Base-by-base conservation (phyloP, 148 eudicot genomes). In the Camellia granthamiana region DNA sequence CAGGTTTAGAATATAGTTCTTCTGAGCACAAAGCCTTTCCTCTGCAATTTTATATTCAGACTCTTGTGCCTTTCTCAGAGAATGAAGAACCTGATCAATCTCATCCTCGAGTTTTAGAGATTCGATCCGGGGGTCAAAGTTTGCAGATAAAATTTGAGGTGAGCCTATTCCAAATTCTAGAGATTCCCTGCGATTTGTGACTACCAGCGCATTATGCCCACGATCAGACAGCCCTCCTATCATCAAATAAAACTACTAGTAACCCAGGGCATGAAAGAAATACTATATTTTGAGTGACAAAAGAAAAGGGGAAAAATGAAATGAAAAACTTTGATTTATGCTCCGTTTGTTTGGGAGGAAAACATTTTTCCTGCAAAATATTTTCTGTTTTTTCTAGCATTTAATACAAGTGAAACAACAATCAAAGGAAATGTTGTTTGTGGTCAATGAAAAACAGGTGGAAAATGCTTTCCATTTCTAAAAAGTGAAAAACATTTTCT, bases 41-140 rank as follows among this genome's bases (percentile, higher is more conserved):
- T 87, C 82, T 14, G 96, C 94, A 42, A 90, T 81, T 42, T 47
- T 84, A 77, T 85, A 92, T 82, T 95, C 97, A 51, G 76, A 74
- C 71, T 86, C 88, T 54, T 95, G 98, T 14, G 95, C 86, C 82
- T 80, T 84, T 82, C 84, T 91, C 76, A 92, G 85, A n/a, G 86
- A 86, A 71, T 67, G 78, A 77, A 95, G 88, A 77, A 87, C 87
- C 75, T 71, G 85, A 80, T 88, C 87, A 47, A 90, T 85, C 80
- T 91, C 92, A 76, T 87, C 84, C 68, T 89, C 92, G 21, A 94
- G 86, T 71, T 79, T 83, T 43, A 82, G 69, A 47, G 84, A 83
- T 80, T 88, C 92, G 18, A 55, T 84, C 67, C 79, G 84, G 83
- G 64, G 69, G 73, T 88, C 85, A 46, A 84, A 87, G 21, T 58